phyloP scores from a whole-genome alignment of 345 rosid genomes.

The Leavenworthia alabamica region DNA sequence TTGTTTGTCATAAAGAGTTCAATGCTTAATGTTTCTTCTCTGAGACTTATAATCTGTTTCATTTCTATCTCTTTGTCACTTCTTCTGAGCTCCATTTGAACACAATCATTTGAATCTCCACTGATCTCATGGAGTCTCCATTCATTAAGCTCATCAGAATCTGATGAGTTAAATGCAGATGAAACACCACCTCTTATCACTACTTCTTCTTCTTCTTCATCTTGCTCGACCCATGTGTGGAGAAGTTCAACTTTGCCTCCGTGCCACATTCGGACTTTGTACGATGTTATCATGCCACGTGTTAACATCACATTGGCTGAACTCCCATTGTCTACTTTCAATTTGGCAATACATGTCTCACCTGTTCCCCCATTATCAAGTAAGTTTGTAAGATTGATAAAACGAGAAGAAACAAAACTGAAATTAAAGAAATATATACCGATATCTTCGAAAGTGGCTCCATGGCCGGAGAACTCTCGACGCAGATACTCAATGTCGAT shows the following conservation, averaged over 20 bases:
- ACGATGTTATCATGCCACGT: conserved; percentile 65
- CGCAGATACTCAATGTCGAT: conserved; percentile 57
- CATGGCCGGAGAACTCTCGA: conserved; percentile 67
- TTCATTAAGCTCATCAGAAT: conserved; percentile 25
- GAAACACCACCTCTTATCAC: conserved; percentile 74
- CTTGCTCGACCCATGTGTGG: conserved; percentile 63
- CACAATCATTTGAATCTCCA: conserved; percentile 50
- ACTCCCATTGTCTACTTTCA: conserved; percentile 59
- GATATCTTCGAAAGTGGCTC: conserved; percentile 60
- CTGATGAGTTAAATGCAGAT: conserved; percentile 39
- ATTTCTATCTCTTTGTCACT: conserved; percentile 46
- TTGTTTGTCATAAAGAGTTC: conserved; percentile 48
- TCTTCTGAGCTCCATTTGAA: conserved; percentile 47
- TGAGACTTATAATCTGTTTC: conserved; percentile 45
- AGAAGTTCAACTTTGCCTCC: conserved; percentile 65
- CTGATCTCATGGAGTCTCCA: conserved; percentile 52
- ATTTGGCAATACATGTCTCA: conserved; percentile 57
- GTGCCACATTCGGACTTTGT: conserved; percentile 77
- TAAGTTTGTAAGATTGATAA: background rate
- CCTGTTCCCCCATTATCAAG: conserved; percentile 18
- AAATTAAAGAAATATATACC: conserved; percentile 8
- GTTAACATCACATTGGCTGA: conserved; percentile 61
- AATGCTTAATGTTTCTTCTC: conserved; percentile 49
- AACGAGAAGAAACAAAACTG: background rate
- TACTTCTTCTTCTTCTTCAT: conserved; percentile 48